A percentile compares a stretch with the other conserved stretches of the same genome.
phyloP scores from a whole-genome alignment of 23 red algal genomes.

The Cyanidiococcus yangmingshanensis region DNA sequence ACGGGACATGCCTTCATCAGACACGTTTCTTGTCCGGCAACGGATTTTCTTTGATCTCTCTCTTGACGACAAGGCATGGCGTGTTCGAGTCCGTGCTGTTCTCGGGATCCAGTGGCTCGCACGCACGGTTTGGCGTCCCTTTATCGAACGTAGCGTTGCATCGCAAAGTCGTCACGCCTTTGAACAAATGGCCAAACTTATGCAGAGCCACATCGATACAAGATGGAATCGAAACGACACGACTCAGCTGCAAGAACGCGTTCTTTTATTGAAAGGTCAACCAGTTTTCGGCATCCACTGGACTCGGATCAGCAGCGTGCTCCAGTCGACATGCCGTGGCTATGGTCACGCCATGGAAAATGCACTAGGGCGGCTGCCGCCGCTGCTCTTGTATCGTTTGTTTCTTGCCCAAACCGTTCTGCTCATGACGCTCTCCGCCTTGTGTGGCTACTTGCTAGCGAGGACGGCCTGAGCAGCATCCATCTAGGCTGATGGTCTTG shows the following conservation, averaged over 20 bases:
- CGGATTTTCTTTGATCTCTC: not conserved
- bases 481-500: too few species aligned
- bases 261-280: not conserved
- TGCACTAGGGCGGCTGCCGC: not conserved
- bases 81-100: not conserved
- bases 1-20: slow-evolving; percentile 2
- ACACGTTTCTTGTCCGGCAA: slow-evolving; percentile 10
- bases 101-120: slow-evolving; percentile 16
- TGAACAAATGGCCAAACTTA: not conserved
- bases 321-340: not conserved
- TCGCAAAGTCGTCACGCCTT: slow-evolving; percentile 4
- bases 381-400: not conserved
- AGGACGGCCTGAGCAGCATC: too few species aligned
- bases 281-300: not conserved
- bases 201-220: not conserved
- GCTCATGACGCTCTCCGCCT: not conserved
- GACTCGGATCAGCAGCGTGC: not conserved
- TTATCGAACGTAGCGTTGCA: slow-evolving; percentile 12
- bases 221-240: not conserved
- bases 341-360: not conserved
- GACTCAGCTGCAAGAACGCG: not conserved
- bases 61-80: not conserved
- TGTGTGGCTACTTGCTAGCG: not conserved
- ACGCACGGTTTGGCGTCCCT: slow-evolving; percentile 8
- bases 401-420: not conserved